Base-by-base conservation (phyloP, 768 basidiomycete species). In the Suillus sp. region DNA sequence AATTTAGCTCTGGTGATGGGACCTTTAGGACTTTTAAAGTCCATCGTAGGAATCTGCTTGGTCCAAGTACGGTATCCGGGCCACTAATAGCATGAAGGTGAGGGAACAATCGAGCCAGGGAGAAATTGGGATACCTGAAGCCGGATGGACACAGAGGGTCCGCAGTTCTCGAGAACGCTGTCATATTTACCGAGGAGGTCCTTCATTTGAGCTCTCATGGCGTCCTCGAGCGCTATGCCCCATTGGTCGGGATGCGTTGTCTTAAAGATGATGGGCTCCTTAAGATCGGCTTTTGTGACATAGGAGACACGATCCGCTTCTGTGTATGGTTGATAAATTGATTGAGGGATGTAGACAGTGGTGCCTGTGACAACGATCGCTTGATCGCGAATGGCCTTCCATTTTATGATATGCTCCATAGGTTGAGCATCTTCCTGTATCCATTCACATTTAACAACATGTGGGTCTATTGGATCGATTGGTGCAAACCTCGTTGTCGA, bases 61-160 rank as follows among this genome's bases (percentile, higher is more conserved):
- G 86, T 89, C 90, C 90, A 93, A 51, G 85, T 81, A 35, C 84
- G 78, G 67, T 92, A 92, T 1, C 91, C 90, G 5, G 90, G 90
- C 91, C 91, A 93, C 91, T 92, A 64, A 64, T 62, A 62, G 47
- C 1, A 27, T 40, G 57, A 68, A 34, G 58, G 43, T 50, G 16
- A 53, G 27, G 2, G 22, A 20, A 18, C 20, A 51, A n/a, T 18
- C 56, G 53, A 61, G 32, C 58, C 34, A 40, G 60, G 38, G 14
- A 14, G 43, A 42, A 53, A 58, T 22, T 48, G 47, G 67, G 83
- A 68, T 67, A 87, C 91, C 81, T 91, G 89, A 32, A 92, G 78
- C 32, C 91, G 84, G 63, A 93, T 89, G 2, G 91, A 92, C 38
- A 93, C 88, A 48, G 90, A 91, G 8, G 91, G 91, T 4, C 91